phyloP scores from a whole-genome alignment of 1,284 basidiomycete genomes.

The Ustilago tritici region DNA sequence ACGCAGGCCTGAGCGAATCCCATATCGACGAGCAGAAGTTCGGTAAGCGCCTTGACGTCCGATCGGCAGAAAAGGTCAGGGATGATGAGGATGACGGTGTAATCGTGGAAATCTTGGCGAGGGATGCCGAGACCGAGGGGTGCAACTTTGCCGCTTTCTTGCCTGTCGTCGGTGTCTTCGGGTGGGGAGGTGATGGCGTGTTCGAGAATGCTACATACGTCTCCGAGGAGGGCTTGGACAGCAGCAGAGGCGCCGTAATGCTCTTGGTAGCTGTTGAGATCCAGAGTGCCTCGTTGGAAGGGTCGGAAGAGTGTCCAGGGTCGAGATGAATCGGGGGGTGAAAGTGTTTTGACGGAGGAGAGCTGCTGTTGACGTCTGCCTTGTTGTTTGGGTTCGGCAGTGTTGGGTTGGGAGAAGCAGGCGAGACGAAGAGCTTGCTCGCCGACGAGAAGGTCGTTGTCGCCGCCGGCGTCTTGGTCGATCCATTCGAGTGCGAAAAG shows the following conservation, averaged over 20 bases:
- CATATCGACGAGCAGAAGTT: constrained; percentile 82
- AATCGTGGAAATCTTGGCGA: constrained; percentile 63
- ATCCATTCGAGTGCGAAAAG: constrained; percentile 66
- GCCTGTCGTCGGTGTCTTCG: constrained; percentile 42
- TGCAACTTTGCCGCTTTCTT: constrained; percentile 35
- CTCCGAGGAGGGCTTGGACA: constrained; percentile 58
- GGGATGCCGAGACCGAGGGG: constrained; percentile 64
- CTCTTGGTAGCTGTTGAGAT: constrained; percentile 60
- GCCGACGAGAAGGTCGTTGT: constrained; percentile 59
- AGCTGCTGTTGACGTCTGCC: constrained; percentile 34
- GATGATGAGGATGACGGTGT: constrained; percentile 88
- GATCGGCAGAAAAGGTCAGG: constrained; percentile 89
- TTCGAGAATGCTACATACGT: constrained; percentile 59
- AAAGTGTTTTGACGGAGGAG: constrained; percentile 34
- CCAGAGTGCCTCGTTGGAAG: constrained; percentile 59
- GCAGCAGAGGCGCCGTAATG: constrained; percentile 60
- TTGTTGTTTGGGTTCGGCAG: constrained; percentile 42
- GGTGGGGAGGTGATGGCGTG: constrained; percentile 63
- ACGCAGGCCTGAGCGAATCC: constrained; percentile 72
- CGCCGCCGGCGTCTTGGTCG: constrained; percentile 36
- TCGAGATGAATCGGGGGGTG: constrained; percentile 26
- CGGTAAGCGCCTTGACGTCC: constrained; percentile 84
- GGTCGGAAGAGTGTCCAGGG: constrained; percentile 67
- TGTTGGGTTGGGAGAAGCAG: constrained; percentile 54
- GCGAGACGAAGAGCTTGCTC: constrained; percentile 65